A percentile compares a stretch with the other conserved stretches of the same genome.
phyloP scores from a whole-genome alignment of 306 rosid genomes.

The Astragalus glycyphyllos region DNA sequence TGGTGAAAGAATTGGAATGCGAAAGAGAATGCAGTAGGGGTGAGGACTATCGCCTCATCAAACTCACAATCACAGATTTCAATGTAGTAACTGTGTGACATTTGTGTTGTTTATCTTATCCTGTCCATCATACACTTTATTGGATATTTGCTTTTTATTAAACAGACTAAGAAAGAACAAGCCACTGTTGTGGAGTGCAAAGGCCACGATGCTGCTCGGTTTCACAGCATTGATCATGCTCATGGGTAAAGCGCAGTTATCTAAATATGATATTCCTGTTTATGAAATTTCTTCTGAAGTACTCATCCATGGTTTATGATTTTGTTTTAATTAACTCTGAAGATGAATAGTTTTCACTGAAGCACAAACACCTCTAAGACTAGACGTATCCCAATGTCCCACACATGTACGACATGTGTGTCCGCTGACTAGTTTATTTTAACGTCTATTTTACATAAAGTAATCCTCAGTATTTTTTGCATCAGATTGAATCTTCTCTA shows the following conservation, averaged over 20 bases:
- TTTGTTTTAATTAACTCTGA: too few species aligned
- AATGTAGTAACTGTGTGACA: conserved; percentile 49
- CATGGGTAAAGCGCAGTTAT: conserved; percentile 68
- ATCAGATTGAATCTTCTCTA: too few species aligned
- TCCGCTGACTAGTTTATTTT: too few species aligned
- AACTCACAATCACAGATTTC: conserved; percentile 88
- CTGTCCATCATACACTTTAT: conserved; percentile 25
- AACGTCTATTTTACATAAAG: too few species aligned
- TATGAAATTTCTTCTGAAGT: too few species aligned
- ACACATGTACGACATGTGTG: too few species aligned
- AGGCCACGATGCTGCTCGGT: conserved; percentile 95
- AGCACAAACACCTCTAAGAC: too few species aligned
- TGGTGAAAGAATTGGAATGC: conserved; percentile 76
- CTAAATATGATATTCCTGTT: conserved; percentile 28
- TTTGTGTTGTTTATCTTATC: conserved; percentile 30
- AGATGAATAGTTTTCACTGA: too few species aligned
- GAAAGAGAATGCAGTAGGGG: conserved; percentile 99
- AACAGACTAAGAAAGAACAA: conserved; percentile 75
- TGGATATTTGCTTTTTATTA: conserved; percentile 35
- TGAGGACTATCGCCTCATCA: conserved; percentile 92
- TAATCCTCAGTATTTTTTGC: too few species aligned
- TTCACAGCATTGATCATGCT: conserved; percentile 74
- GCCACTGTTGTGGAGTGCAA: conserved; percentile 75
- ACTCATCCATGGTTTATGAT: too few species aligned
- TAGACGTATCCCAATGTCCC: too few species aligned